A percentile compares a stretch with the other conserved stretches of the same genome.
These are phyloP conservation scores for Dispira simplex DNA, from an alignment of 192 early-diverging fungal species.

Conservation along the genomic window DNA sequence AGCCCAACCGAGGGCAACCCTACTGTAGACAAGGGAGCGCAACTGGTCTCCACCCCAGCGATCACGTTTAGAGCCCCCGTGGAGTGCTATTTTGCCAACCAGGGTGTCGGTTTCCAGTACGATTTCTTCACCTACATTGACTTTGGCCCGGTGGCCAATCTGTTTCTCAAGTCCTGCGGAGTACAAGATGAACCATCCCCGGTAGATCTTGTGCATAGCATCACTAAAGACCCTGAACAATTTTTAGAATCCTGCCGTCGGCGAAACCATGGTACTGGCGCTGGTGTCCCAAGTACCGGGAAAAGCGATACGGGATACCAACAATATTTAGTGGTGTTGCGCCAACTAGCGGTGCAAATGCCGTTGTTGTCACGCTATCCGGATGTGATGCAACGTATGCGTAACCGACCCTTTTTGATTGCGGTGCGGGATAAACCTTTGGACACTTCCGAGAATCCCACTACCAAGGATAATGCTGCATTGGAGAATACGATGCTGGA, in stretches of 20 bases:
- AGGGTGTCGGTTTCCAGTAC: constrained; percentile 26
- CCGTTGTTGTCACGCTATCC: constrained; percentile 23
- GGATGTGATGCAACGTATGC: constrained; percentile 40
- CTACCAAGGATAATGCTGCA: background rate
- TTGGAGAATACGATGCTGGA: constrained; percentile 25
- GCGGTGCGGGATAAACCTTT: constrained; percentile 28
- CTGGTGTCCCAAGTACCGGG: constrained; percentile 15
- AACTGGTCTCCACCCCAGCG: constrained; percentile 14
- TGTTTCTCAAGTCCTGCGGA: constrained; percentile 70
- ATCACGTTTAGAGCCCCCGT: constrained; percentile 26
- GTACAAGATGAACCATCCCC: constrained; percentile 66
- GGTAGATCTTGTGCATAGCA: constrained; percentile 43
- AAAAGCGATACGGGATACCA: constrained; percentile 20
- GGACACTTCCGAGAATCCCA: background rate
- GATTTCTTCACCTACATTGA: constrained; percentile 43
- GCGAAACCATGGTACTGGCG: constrained; percentile 19
- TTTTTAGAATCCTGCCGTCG: constrained; percentile 36
- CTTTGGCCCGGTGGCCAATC: constrained; percentile 55
- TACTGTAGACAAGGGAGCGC: constrained; percentile 15
- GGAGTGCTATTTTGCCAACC: constrained; percentile 37
- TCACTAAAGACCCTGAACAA: constrained; percentile 37
- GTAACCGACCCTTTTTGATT: constrained; percentile 40
- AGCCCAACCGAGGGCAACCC: constrained; percentile 5
- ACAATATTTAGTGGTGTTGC: constrained; percentile 49
- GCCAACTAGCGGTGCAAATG: constrained; percentile 55